Evolutionary conservation across 1,284 basidiomycete genomes (phyloP), one percentile per base, ranked within the genome.

Genomic region (Ustilago curta): DNA sequence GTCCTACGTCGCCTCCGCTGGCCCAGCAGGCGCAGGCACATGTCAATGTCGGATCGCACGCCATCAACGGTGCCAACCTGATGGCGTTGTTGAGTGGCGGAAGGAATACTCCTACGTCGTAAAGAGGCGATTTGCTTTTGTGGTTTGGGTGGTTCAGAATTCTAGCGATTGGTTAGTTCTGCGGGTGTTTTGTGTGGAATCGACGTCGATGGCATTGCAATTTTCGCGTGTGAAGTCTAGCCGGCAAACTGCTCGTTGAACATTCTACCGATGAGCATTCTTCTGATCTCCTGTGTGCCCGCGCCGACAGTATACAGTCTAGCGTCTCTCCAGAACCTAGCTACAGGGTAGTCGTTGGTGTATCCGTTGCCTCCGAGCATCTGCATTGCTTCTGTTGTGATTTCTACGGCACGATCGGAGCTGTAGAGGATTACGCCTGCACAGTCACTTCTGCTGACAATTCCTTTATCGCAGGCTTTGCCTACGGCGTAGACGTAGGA

Each of bases 401-500:
- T 68, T 21, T 80, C 79, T 9, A 82, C 74, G 32, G 68, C 67
- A 9, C 75, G 42, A 39, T 82, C 80, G 19, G 55, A 55, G 18
- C 58, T 52, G 62, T 80, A 80, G 19, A 82, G 77, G 58, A 82
- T 82, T 8, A 51, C 54, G 8, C 78, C 79, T 6, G 80, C 80
- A 55, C 80, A 82, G 37, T 82, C 80, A 80, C 91, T 87, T 72
- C 94, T 88, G 35, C 53, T 60, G 52, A 80, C n/a, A n/a, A n/a
- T n/a, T n/a, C n/a, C 43, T 9, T 71, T 61, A 19, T 82, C 80
- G 47, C 80, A 82, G 0, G 80, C 79, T 3, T 75, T 35, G 1
- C 63, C 78, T 0, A 97, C 95, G 25, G 93, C 92, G 85, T 97
- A 97, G 48, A 96, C 93, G 84, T 97, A 97, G 31, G 93, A 89